Evolutionary conservation across 495 filamentous ascomycete genomes (phyloP).

Genomic region (Penicillium herquei): DNA sequence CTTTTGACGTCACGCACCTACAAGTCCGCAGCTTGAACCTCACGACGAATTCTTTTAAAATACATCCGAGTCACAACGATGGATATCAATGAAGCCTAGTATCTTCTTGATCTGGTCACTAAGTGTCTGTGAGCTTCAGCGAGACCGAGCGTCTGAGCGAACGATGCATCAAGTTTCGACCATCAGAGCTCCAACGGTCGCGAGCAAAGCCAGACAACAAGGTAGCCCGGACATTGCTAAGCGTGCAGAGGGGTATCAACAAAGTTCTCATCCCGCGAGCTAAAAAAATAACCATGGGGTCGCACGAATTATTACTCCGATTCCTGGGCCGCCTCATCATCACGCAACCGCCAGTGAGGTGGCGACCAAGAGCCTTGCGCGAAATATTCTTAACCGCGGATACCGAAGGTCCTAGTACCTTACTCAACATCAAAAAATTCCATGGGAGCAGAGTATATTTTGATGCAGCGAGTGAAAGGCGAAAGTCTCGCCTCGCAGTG

Average conservation of each 20-base stretch:
- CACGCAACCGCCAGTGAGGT: conserved; percentile 45
- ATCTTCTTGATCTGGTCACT: conserved; percentile 8
- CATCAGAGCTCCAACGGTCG: conserved; percentile 32
- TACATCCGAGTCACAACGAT: conserved; percentile 21
- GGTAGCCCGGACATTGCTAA: conserved; percentile 24
- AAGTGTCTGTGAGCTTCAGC: conserved; percentile 22
- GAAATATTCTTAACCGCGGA: conserved; percentile 30
- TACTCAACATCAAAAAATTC: conserved; percentile 28
- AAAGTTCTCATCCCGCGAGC: conserved; percentile 28
- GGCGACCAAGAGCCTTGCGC: conserved; percentile 41
- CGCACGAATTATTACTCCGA: conserved; percentile 35
- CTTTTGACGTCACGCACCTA: conserved; percentile 19
- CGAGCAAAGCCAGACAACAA: conserved; percentile 27
- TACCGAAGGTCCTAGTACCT: conserved; percentile 29
- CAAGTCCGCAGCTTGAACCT: conserved; percentile 13
- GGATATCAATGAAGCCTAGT: conserved; percentile 18
- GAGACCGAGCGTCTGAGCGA: conserved; percentile 26
- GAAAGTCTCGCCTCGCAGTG: conserved; percentile 36
- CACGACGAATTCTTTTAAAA: conserved; percentile 28
- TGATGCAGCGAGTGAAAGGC: conserved; percentile 36
- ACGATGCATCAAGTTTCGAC: conserved; percentile 30
- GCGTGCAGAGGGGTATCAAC: conserved; percentile 12
- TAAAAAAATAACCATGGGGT: conserved; percentile 32
- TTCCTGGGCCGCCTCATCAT: conserved; percentile 32
- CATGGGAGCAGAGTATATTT: conserved; percentile 36